Percentiles rank a stretch among this genome's conserved stretches.
These are phyloP conservation scores for Urtica urens DNA, from an alignment of 306 rosid species.

Conservation along the genomic window DNA sequence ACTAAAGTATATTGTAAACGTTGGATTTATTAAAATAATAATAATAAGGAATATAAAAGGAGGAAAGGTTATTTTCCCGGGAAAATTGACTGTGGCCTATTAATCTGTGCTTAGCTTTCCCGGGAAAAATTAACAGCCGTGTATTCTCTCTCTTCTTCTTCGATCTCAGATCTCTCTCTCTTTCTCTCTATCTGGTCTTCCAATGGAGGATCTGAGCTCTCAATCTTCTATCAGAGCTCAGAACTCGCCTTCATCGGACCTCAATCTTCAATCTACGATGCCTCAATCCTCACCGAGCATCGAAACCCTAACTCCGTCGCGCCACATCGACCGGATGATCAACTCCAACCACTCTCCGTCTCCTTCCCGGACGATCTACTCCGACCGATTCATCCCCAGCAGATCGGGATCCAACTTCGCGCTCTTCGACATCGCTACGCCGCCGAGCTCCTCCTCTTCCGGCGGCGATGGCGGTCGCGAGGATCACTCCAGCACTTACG, in stretches of 20 bases:
- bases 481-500: conserved; percentile 52
- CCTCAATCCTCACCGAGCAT: conserved; percentile 27
- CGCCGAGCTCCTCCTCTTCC: conserved; percentile 24
- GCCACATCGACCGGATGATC: conserved; percentile 65
- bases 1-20: too few relatives aligned
- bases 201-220: conserved; percentile 37
- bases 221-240: conserved; percentile 22
- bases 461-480: conserved; percentile 66
- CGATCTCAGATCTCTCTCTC: conserved; percentile 5
- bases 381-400: conserved; percentile 85
- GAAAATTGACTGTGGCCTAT: conserved; percentile 22
- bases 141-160: not conserved
- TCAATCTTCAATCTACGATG: conserved; percentile 28
- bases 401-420: conserved; percentile 77
- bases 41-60: not conserved
- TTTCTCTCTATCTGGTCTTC: conserved; percentile 14
- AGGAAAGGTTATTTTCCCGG: conserved; percentile 30
- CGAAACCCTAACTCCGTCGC: conserved; percentile 37
- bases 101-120: conserved; percentile 11
- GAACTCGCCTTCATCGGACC: conserved; percentile 17
- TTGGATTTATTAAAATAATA: not conserved
- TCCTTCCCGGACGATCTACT: conserved; percentile 81
- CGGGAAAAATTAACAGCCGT: conserved; percentile 20
- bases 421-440: conserved; percentile 41
- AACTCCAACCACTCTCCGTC: conserved; percentile 56